Evolutionary conservation across 2,329 filamentous ascomycete genomes (phyloP), one percentile per base, ranked within the genome.

Genomic region (Penicillium olsonii): DNA sequence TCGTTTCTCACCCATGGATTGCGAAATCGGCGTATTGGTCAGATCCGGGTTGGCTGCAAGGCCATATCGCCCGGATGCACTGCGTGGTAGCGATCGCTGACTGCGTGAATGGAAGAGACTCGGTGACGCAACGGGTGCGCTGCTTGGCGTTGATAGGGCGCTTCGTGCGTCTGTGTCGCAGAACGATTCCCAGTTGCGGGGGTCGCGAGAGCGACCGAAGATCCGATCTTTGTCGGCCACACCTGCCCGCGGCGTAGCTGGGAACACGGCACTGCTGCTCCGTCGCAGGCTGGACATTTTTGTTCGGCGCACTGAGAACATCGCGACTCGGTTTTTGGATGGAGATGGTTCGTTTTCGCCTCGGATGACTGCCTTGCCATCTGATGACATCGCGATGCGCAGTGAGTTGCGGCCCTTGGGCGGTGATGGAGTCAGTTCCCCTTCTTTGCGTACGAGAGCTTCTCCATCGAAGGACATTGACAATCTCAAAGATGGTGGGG

Each of bases 171-270:
- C 88, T 7, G 86, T 85, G 65, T 95, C 90, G 62, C 90, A 92
- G 74, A 88, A 92, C 49, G 90, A 90, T 64, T 95, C 90, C 92
- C 92, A 96, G 6, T 87, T 88, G 42, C 91, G 85, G 15, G 91
- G 89, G 68, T 96, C 89, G 46, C 90, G 85, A 49, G 92, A 96
- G 48, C 92, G 83, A 46, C 89, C 89, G 48, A 85, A 84, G 27
- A 75, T 74, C 15, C 86, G 74, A 33, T 72, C 66, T 47, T 61
- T 63, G 37, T 56, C 67, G 65, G 52, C 66, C 65, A 79, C 79
- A 50, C 82, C 79, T 42, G 80, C 78, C 19, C 80, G 78, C n/a
- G 84, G 73, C 4, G 80, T 84, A 53, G 82, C 72, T 48, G 79
- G 76, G 31, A 79, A 75, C 31, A 87, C 72, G 15, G 86, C 85